Base-by-base conservation (phyloP, 1,139 yeast species). In the Suhomyces bolitotheri region DNA sequence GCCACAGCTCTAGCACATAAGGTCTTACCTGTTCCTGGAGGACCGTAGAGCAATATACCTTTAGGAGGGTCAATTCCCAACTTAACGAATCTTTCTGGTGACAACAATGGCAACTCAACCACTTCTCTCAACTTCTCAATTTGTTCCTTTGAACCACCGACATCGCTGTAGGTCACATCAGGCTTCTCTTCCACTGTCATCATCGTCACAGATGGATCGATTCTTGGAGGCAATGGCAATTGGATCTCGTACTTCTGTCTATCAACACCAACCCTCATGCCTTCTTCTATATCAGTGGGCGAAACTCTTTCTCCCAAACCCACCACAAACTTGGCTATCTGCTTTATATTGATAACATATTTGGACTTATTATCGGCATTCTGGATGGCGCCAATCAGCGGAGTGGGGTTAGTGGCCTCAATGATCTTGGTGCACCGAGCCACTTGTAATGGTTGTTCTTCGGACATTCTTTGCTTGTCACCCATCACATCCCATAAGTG, bases 171-270 rank as follows among this genome's bases (percentile, higher is more conserved):
- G 9, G 94, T 84, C 23, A 84, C 92, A 63, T 84, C 94, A 12
- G 98, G 98, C 63, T 92, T 92, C 61, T 92, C 98, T 62, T 92
- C 98, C 34, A 92, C 98, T 1, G 97, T 90, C 98, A 92, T 92
- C 98, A 92, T 92, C n/a, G 98, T 92, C 36, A 92, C 98, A 12
- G 90, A 79, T 8, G 98, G 97, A 62, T 92, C 98, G 58, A 92
- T 92, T 58, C 96, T 75, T 35, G 99, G 98, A 15, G 98, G 98
- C 48, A 94, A 73, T 16, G 99, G 98, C 53, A 92, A 75, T 71
- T 89, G 96, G 57, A 92, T 92, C 62, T 90, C 96, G 65, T 94
- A 92, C 64, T 92, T 92, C 56, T 87, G 89, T 63, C 98, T 81
- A 62, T 92, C 98, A 42, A 92, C 98, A 54, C 98, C 99, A 29